Evolutionary conservation across 2,329 filamentous ascomycete genomes (phyloP).

Genomic region (Didymella sp.): DNA sequence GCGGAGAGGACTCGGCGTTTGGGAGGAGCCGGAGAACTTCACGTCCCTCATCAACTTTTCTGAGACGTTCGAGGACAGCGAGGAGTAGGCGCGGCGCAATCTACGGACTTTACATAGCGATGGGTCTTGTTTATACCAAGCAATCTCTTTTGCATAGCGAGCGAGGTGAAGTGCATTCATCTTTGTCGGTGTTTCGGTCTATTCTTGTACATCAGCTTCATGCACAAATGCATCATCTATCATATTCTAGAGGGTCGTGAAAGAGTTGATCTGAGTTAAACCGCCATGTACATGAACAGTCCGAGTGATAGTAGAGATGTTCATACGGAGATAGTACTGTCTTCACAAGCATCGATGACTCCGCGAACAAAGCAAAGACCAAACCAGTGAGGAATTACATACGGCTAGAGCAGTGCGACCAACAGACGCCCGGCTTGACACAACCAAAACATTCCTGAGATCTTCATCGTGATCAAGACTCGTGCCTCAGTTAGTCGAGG

Average conservation of each 20-base stretch:
- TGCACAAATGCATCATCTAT: not conserved
- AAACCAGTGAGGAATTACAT: too few relatives aligned
- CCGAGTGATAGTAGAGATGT: too few relatives aligned
- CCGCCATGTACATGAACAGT: too few relatives aligned
- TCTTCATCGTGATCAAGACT: too few relatives aligned
- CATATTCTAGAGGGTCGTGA: not conserved
- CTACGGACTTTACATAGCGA: not conserved
- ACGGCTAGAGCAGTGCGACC: too few relatives aligned
- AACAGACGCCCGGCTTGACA: too few relatives aligned
- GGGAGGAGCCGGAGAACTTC: constrained; percentile 25
- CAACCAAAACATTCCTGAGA: too few relatives aligned
- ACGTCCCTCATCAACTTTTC: constrained; percentile 41
- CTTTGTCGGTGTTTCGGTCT: not conserved
- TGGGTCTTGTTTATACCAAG: not conserved
- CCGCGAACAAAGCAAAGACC: too few relatives aligned
- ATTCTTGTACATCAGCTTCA: not conserved
- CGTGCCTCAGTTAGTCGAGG: too few relatives aligned
- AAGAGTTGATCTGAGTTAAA: too few relatives aligned
- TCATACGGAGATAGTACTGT: too few relatives aligned
- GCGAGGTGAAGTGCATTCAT: not conserved
- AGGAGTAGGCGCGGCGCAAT: constrained; percentile 7
- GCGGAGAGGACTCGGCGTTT: constrained; percentile 22
- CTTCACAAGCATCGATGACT: too few relatives aligned
- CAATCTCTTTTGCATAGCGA: not conserved
- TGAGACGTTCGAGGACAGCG: constrained; percentile 32